Conservation (phyloP, 2,329 filamentous ascomycete genomes). For the Ophiostoma himal-ulmi region DNA sequence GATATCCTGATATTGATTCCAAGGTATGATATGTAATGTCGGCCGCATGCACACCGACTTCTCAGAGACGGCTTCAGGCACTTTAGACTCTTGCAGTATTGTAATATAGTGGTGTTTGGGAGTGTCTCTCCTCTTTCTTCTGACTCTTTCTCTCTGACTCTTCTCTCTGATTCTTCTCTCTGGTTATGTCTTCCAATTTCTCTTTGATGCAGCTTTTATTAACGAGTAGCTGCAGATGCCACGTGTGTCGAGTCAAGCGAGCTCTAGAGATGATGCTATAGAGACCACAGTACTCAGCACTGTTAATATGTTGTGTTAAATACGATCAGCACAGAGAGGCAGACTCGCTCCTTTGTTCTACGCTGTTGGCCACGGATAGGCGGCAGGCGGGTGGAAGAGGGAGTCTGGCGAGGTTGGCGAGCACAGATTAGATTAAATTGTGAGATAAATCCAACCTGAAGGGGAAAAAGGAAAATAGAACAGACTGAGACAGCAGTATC, state of each 20-base stretch:
- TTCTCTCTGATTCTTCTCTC: background rate
- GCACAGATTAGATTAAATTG: background rate
- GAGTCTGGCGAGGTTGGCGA: constrained; percentile 11
- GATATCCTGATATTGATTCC: background rate
- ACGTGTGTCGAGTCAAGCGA: constrained; percentile 49
- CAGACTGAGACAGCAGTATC: constrained; percentile 15
- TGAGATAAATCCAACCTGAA: background rate
- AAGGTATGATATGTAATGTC: background rate
- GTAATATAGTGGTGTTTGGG: constrained; percentile 15
- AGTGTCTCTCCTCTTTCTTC: background rate
- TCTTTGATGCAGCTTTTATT: constrained; percentile 11
- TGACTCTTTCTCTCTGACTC: background rate
- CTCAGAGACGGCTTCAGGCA: background rate
- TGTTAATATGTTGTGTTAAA: background rate
- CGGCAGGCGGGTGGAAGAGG: constrained; percentile 13
- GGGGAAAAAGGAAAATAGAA: background rate
- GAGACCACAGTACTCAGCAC: background rate
- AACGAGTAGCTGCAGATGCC: constrained; percentile 31
- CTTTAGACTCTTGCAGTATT: background rate
- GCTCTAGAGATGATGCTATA: background rate
- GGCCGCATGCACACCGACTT: constrained; percentile 20
- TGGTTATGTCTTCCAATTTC: background rate
- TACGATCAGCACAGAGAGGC: background rate
- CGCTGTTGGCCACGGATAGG: constrained; percentile 17
- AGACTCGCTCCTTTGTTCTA: constrained; percentile 13